These are phyloP conservation scores for Saturnispora besseyi DNA, from an alignment of 805 yeast species.

Conservation along the genomic window DNA sequence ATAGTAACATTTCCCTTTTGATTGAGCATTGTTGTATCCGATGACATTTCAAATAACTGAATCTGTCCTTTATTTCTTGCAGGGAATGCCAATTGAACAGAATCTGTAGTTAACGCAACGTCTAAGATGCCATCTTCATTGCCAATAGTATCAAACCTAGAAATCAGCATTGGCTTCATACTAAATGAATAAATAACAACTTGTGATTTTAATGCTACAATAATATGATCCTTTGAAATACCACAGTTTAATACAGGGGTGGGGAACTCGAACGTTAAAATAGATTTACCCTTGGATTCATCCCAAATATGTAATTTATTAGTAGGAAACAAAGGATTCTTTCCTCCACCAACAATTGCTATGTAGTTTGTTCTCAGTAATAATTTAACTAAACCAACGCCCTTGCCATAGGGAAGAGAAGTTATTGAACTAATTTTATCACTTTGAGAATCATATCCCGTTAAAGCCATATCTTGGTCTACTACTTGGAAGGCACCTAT, in stretches of 20 bases:
- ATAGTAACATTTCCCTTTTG: constrained; percentile 41
- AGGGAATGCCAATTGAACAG: constrained; percentile 59
- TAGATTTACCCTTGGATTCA: constrained; percentile 68
- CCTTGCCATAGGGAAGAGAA: constrained; percentile 28
- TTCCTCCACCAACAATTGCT: constrained; percentile 87
- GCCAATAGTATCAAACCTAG: constrained; percentile 54
- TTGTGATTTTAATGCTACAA: constrained; percentile 59
- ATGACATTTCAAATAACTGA: constrained; percentile 64
- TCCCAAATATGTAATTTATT: constrained; percentile 88
- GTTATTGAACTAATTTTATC: not conserved
- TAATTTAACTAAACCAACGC: constrained; percentile 74
- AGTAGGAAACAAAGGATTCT: constrained; percentile 64
- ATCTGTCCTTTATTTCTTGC: constrained; percentile 69
- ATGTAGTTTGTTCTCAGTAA: constrained; percentile 84
- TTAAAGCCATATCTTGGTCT: not conserved
- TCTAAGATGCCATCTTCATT: constrained; percentile 61
- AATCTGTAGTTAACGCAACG: constrained; percentile 18
- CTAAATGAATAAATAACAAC: constrained; percentile 74
- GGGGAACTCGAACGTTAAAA: constrained; percentile 65
- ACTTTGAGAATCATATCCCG: not conserved
- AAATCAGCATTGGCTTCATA: constrained; percentile 63
- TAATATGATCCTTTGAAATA: constrained; percentile 64
- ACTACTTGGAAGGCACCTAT: not conserved
- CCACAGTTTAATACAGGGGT: constrained; percentile 67
- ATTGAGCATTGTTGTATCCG: not conserved